Evolutionary conservation across 225 moss, liverwort and hornwort species (phyloP).

Genomic region (Sphagnum tenellum): DNA sequence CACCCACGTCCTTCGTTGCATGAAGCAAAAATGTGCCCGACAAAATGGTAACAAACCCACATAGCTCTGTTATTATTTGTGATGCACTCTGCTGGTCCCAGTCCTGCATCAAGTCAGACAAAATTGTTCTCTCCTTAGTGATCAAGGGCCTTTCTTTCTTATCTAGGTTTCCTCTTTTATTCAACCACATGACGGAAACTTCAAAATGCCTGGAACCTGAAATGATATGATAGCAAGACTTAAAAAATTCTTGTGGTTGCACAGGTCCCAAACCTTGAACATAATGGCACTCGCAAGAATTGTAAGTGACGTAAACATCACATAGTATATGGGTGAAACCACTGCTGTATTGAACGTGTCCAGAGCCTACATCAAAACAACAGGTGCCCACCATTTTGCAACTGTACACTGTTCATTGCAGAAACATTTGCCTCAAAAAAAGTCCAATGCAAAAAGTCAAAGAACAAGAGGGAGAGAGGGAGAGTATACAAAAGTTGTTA

Average conservation of each 20-base stretch:
- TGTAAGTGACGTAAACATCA: constrained; percentile 92
- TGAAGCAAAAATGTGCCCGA: constrained; percentile 94
- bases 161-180: background rate
- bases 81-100: constrained; percentile 71
- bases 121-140: background rate
- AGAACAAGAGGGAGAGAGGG: background rate
- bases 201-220: too few species aligned
- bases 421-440: background rate
- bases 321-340: constrained; percentile 89
- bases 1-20: constrained; percentile 80
- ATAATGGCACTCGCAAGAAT: constrained; percentile 92
- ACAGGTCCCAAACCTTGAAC: constrained; percentile 49
- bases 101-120: constrained; percentile 33
- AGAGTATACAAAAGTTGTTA: too few species aligned
- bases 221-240: too few species aligned
- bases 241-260: background rate
- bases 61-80: constrained; percentile 73
- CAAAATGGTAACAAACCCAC: constrained; percentile 86
- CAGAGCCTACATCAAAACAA: constrained; percentile 40
- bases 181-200: background rate
- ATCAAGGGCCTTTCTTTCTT: background rate
- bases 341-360: constrained; percentile 94
- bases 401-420: too few species aligned
- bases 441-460: background rate
- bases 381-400: too few species aligned